Evolutionary conservation across 2,329 filamentous ascomycete species (phyloP).

Genomic region (Colletotrichum ledebouriae): DNA sequence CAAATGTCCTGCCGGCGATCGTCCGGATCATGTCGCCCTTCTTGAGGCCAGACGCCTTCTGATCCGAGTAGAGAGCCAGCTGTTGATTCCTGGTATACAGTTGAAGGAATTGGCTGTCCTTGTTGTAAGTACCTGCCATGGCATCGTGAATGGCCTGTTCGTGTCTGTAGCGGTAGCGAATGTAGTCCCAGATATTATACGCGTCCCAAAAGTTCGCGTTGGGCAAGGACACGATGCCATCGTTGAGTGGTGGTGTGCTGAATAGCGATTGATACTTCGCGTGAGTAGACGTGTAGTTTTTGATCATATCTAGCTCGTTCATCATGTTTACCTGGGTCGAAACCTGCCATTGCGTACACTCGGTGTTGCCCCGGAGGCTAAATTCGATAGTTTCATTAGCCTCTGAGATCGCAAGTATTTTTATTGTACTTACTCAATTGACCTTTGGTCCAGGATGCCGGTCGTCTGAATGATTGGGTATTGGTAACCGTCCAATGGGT

Average conservation of each 20-base stretch:
- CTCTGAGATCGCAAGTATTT: neutral
- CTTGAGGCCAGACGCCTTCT: constrained; percentile 66
- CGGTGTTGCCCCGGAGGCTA: constrained; percentile 55
- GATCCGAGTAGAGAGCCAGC: constrained; percentile 66
- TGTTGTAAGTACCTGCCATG: constrained; percentile 53
- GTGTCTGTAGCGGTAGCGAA: constrained; percentile 66
- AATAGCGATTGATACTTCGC: constrained; percentile 61
- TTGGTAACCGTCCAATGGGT: constrained; percentile 84
- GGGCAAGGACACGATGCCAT: constrained; percentile 51
- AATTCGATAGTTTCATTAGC: neutral
- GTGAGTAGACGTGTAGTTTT: constrained; percentile 48
- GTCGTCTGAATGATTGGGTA: constrained; percentile 76
- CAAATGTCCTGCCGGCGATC: constrained; percentile 67
- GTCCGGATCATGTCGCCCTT: constrained; percentile 59
- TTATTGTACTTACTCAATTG: constrained; percentile 57
- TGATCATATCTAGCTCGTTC: constrained; percentile 45
- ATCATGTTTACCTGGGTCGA: constrained; percentile 49
- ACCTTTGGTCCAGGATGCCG: constrained; percentile 58
- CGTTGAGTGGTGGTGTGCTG: constrained; percentile 51
- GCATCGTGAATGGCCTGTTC: constrained; percentile 57
- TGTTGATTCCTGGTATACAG: constrained; percentile 78
- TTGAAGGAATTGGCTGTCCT: constrained; percentile 65
- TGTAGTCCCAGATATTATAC: constrained; percentile 67
- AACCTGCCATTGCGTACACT: constrained; percentile 55
- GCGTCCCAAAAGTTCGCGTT: constrained; percentile 63